These are phyloP conservation scores for Pleurotus giganteus DNA, from an alignment of 768 basidiomycete species.

Conservation along the genomic window DNA sequence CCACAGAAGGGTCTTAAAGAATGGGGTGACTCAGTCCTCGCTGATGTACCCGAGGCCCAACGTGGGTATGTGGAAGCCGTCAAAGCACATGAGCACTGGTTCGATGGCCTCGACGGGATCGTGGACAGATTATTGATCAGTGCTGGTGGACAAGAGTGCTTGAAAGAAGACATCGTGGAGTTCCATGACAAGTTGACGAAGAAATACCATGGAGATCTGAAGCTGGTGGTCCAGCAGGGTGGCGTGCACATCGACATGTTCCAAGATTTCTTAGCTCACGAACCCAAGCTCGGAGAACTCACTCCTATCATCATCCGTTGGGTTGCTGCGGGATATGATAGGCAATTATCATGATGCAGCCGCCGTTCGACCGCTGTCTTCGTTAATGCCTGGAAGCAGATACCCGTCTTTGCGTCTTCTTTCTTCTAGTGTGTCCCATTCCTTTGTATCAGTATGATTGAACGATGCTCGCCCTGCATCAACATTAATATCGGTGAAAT, in stretches of 20 bases:
- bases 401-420: not conserved
- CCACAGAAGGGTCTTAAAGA: conserved; percentile 10
- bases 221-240: conserved; percentile 15
- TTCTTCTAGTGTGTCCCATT: not conserved
- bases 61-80: conserved; percentile 23
- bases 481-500: conserved; percentile 8
- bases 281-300: conserved; percentile 11
- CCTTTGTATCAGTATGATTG: not conserved
- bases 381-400: not conserved
- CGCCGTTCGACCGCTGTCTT: not conserved
- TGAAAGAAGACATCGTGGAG: conserved; percentile 24
- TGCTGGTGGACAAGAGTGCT: conserved; percentile 24
- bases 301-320: conserved; percentile 13
- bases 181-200: conserved; percentile 18
- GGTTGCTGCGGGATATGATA: conserved; percentile 9
- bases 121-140: conserved; percentile 26
- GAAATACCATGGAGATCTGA: conserved; percentile 6
- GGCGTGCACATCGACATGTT: conserved; percentile 18
- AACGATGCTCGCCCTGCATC: not conserved
- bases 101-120: conserved; percentile 20
- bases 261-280: conserved; percentile 14
- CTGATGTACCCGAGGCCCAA: conserved; percentile 13
- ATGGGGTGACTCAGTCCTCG: conserved; percentile 18
- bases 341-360: not conserved
- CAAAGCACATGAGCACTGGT: conserved; percentile 27